Evolutionary conservation across 805 yeast species (phyloP), one percentile per base, ranked within the genome.

Genomic region (Torulaspora franciscae): DNA sequence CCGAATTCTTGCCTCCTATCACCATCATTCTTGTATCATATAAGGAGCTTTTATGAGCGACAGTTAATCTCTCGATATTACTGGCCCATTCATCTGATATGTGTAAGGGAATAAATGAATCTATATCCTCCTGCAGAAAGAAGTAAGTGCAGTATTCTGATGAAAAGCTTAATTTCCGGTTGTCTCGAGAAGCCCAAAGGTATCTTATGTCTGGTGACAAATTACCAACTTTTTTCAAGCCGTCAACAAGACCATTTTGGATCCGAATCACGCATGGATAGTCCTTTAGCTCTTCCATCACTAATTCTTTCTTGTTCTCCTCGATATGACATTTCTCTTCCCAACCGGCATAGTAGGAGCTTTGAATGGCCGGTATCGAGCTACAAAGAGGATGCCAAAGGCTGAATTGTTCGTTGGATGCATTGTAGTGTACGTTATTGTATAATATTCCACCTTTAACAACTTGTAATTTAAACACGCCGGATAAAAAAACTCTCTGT

Each of bases 1-100:
- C 97, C 1, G 87, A 74, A 49, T 83, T 84, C 58, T 86, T 88
- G 5, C 69, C 71, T n/a, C 75, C 75, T 34, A 71, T 51, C 2
- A 66, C 58, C 43, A 70, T 52, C 7, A 69, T 46, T 44, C 68
- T 64, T 44, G 65, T 50, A 34, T 57, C 64, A 29, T 51, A 48
- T 7, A 49, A 24, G 6, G 54, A 43, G 33, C 52, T 58, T 26
- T 55, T 52, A 39, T 59, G 61, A 17, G 49, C 46, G 15, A 57
- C 35, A n/a, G 42, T 46, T 9, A 63, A 41, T 22, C 48, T 48
- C 26, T 59, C 64, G 13, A 63, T 47, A 1, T 26, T 44, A 11
- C 45, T 36, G 11, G 43, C 13, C 67, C 67, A 63, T 23, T 49
- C 45, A 6, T 38, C 36, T 1, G 61, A 39, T 7, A 58, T 54